Conservation (phyloP, 192 early-diverging fungal genomes). For the Diversispora epigaea region DNA sequence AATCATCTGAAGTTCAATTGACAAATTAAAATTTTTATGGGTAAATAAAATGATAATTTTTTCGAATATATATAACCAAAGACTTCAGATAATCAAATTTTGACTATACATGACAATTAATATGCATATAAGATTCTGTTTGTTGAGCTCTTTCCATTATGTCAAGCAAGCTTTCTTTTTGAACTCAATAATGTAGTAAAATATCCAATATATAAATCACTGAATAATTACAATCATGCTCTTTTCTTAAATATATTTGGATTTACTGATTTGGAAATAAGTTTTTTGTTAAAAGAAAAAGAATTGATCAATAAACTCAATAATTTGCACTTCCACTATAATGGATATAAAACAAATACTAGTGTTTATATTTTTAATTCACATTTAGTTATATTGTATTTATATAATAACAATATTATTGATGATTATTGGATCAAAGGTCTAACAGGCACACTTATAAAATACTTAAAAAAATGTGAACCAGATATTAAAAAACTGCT, state of each 20-base stretch:
- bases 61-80: too few species aligned
- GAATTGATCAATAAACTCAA: not conserved
- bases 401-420: not conserved
- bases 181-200: not conserved
- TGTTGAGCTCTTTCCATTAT: not conserved
- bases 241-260: not conserved
- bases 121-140: conserved; percentile 16
- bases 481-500: conserved; percentile 5
- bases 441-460: not conserved
- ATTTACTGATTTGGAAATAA: conserved; percentile 18
- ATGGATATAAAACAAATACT: conserved; percentile 21
- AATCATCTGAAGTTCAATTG: too few species aligned
- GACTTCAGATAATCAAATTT: too few species aligned
- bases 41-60: too few species aligned
- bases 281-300: conserved; percentile 1
- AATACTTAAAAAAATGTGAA: not conserved
- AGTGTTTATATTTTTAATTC: not conserved
- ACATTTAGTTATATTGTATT: not conserved
- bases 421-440: not conserved
- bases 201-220: conserved; percentile 3
- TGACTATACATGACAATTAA: not conserved
- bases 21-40: too few species aligned
- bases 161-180: conserved; percentile 11
- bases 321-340: not conserved
- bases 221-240: not conserved